A percentile compares a stretch with the other conserved stretches of the same genome.
Conservation (phyloP, 805 yeast species). For the Lipomyces yamadae region DNA sequence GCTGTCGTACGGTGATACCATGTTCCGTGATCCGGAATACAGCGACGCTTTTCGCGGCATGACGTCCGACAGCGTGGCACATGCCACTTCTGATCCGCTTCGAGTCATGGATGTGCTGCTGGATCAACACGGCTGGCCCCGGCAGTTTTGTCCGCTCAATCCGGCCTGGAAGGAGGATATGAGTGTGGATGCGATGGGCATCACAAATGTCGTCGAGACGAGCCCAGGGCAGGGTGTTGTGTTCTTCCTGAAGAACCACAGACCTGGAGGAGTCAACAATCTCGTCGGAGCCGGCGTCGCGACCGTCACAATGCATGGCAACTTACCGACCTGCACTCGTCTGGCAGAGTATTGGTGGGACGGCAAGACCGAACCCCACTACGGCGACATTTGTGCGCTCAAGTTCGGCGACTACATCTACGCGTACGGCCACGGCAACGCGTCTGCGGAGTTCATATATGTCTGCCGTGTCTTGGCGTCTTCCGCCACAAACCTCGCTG, state of each 20-base stretch:
- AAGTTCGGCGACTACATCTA: constrained; percentile 7
- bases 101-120: constrained; percentile 9
- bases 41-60: constrained; percentile 4
- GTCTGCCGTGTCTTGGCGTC: constrained; percentile 7
- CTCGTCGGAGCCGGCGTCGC: constrained; percentile 13
- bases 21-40: constrained; percentile 11
- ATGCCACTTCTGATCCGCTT: constrained; percentile 10
- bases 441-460: constrained; percentile 1
- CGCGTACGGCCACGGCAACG: constrained; percentile 15
- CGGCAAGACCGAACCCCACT: constrained; percentile 10
- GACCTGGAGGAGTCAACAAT: constrained; percentile 11
- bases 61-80: constrained; percentile 10
- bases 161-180: constrained; percentile 5
- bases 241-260: constrained; percentile 9
- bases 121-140: constrained; percentile 6
- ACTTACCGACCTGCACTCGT: not conserved
- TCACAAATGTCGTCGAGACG: constrained; percentile 13
- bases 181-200: constrained; percentile 10
- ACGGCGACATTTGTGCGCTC: not conserved
- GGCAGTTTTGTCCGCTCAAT: constrained; percentile 13
- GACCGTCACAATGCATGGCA: not conserved
- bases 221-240: not conserved
- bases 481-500: not conserved
- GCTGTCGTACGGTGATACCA: constrained; percentile 8
- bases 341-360: constrained; percentile 15